Base-by-base conservation (phyloP, 2,329 filamentous ascomycete species). In the Xylaria sp. region DNA sequence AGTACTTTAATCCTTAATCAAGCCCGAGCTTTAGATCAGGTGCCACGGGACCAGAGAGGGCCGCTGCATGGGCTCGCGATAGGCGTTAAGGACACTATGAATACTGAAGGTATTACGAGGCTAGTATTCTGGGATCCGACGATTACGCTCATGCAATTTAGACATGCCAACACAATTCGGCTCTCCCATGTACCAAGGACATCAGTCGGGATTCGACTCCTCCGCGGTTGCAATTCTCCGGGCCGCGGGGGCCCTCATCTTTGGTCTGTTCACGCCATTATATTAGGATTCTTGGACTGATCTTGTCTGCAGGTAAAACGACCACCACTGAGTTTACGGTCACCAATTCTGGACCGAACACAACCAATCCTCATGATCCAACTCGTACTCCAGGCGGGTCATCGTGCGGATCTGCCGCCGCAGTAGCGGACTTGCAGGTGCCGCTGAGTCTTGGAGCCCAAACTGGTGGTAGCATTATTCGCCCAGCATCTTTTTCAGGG, bases 161-260 rank as follows among this genome's bases (percentile, higher is more conserved):
- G 48, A 51, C 24, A 51, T 51, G 48, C 48, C 48, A 21, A 51
- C 48, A 17, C 48, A 51, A 19, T 51, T 51, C 12, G 48, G 48
- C 21, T 51, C 48, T 51, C 24, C 48, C 24, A 51, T 51, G 30
- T 51, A 51, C 48, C 7, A 51, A 17, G 48, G 48, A 17, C 48
- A 51, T 30, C 48, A 51, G 24, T 51, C 48, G 3, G 48, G 24
- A 5, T 51, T 51, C 11, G 48, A 51, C 24, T 51, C 24, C 6
- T 51, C 48, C 24, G 24, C 48, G 48, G 48, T 51, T 51, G 48
- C 48, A 30, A 30, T 51, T 6, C 48, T 51, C 9, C 48, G 48
- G 24, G 48, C 48, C 7, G 48, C 48, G 30, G 48, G 48, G 12
- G 48, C 48, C 30, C 48, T 51, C 24, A 51, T 51, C 9, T 51